A percentile compares a stretch with the other conserved stretches of the same genome.
Conservation (phyloP, 345 rosid genomes). For the Erodium maritimum region DNA sequence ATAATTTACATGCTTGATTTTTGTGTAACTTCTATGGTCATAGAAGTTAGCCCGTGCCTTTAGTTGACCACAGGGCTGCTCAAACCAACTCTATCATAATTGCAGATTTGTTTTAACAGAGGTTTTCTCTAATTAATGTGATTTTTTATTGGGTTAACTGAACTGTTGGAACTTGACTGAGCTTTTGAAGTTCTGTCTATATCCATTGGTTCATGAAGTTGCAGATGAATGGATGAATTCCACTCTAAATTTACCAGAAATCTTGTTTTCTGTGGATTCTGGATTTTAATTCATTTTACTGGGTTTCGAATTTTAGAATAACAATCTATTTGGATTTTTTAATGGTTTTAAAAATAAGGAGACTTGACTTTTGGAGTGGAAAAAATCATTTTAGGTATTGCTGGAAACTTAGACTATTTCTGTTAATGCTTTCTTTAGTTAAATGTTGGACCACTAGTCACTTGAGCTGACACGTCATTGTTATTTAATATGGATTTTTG, state of each 20-base stretch:
- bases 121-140: neutral
- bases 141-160: neutral
- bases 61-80: neutral
- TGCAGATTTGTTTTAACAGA: neutral
- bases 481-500: neutral
- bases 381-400: too few species aligned
- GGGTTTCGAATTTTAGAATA: neutral
- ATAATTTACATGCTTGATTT: neutral
- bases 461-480: neutral
- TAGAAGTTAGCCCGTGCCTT: neutral
- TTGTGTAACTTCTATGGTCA: neutral
- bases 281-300: too few species aligned
- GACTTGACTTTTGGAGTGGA: too few species aligned
- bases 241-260: neutral
- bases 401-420: neutral
- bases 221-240: neutral
- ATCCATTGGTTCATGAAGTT: neutral
- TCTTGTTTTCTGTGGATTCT: neutral
- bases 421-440: neutral
- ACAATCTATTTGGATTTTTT: neutral
- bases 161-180: neutral
- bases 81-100: neutral
- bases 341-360: neutral
- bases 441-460: neutral
- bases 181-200: neutral